Conservation (phyloP, 257 asterid species). For the Nicotiana knightiana region DNA sequence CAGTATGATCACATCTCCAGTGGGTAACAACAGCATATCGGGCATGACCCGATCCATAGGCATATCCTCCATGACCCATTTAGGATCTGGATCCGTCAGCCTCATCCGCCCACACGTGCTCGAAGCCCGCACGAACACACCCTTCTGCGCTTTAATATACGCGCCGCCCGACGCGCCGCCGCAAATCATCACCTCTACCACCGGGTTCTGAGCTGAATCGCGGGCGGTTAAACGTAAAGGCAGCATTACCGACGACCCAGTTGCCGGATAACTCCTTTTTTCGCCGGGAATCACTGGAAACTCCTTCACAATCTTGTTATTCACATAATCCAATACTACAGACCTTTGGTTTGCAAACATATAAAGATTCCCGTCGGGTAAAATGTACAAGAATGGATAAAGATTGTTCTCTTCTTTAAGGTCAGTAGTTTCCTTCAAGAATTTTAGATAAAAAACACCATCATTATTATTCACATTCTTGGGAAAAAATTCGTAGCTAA, state of each 20-base stretch:
- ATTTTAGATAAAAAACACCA: conserved; percentile 22
- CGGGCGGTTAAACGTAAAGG: conserved; percentile 30
- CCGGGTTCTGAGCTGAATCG: background rate
- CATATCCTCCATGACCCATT: conserved; percentile 31
- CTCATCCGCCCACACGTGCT: conserved; percentile 63
- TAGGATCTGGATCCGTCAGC: conserved; percentile 48
- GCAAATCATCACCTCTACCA: conserved; percentile 69
- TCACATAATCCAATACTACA: conserved; percentile 44
- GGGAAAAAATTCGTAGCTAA: conserved; percentile 81
- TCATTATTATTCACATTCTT: background rate
- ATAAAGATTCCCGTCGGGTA: conserved; percentile 79
- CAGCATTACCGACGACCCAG: conserved; percentile 75
- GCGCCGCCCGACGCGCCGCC: conserved; percentile 83
- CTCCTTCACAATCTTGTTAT: conserved; percentile 33
- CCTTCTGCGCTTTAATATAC: conserved; percentile 28
- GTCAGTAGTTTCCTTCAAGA: conserved; percentile 64
- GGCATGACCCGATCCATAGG: conserved; percentile 25
- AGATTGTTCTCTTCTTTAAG: conserved; percentile 78
- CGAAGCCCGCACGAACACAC: conserved; percentile 30
- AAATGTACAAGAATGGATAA: conserved; percentile 64
- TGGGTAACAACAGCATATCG: conserved; percentile 26
- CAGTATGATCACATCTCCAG: conserved; percentile 17
- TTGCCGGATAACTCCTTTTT: conserved; percentile 62
- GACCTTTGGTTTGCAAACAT: conserved; percentile 67
- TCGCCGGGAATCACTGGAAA: conserved; percentile 64